Conservation (phyloP, 129 eudicot species). For the Tagetes patula region DNA sequence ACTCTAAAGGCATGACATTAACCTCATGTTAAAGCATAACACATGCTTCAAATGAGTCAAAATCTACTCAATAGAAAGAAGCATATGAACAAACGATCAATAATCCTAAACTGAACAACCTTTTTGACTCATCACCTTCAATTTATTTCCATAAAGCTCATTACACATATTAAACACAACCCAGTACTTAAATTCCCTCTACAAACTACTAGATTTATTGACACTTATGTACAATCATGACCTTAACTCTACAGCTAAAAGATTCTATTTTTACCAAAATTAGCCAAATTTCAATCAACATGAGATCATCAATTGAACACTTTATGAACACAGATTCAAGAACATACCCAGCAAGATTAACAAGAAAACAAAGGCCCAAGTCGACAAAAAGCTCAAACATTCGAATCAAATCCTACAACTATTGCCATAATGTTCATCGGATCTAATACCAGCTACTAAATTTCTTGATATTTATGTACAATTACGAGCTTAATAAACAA, state of each 20-base stretch:
- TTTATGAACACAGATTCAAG: not conserved
- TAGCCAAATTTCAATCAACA: not conserved
- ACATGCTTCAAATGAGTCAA: not conserved
- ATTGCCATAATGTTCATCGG: too few relatives aligned
- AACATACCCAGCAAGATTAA: constrained; percentile 69
- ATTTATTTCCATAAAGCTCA: not conserved
- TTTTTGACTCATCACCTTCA: not conserved
- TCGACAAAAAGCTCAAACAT: constrained; percentile 84
- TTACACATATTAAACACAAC: not conserved
- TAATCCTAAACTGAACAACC: not conserved
- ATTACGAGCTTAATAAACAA: not conserved
- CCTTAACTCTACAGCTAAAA: too few relatives aligned
- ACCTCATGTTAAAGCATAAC: not conserved
- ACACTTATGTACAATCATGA: too few relatives aligned
- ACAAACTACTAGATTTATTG: not conserved
- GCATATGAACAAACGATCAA: not conserved
- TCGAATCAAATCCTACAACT: constrained; percentile 59
- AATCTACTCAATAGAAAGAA: not conserved
- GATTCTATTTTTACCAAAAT: not conserved
- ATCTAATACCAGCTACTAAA: too few relatives aligned
- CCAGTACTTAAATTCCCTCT: not conserved
- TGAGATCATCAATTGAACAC: too few relatives aligned
- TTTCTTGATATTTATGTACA: not conserved
- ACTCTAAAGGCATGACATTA: not conserved
- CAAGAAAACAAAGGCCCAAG: constrained; percentile 63